Conservation (phyloP, 192 early-diverging fungal species). For the Linnemannia elongata region DNA sequence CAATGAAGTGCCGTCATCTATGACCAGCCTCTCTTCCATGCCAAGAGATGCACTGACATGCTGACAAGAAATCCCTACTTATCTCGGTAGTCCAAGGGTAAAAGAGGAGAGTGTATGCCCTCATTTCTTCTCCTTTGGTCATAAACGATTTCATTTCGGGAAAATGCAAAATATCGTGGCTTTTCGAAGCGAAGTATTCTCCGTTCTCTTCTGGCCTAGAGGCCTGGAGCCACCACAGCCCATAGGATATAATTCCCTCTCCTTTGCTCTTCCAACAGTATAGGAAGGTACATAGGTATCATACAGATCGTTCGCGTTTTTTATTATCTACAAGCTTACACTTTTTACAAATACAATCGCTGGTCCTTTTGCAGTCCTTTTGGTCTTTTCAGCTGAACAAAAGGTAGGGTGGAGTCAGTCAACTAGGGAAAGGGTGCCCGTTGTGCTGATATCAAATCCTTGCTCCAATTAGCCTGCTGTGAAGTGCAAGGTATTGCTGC, state of each 20-base stretch:
- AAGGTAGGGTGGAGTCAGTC: too few relatives aligned
- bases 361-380: background rate
- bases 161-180: background rate
- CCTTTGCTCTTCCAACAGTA: background rate
- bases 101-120: background rate
- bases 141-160: background rate
- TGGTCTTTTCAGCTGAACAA: background rate
- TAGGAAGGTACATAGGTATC: background rate
- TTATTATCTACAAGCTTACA: background rate
- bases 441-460: too few relatives aligned
- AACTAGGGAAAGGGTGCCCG: too few relatives aligned
- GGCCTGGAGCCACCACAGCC: slow-evolving; percentile 1
- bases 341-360: too few relatives aligned
- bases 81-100: background rate
- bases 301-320: background rate
- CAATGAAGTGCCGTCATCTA: background rate
- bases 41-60: background rate
- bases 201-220: background rate
- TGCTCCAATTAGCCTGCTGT: too few relatives aligned
- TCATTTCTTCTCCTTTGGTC: background rate
- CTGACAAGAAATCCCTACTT: background rate
- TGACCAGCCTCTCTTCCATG: background rate
- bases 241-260: background rate
- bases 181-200: background rate
- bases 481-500: too few relatives aligned